Percentiles rank a stretch among this genome's conserved stretches.
These are phyloP conservation scores for Neopestalotiopsis sp. DNA, from an alignment of 2,329 filamentous ascomycete genomes.

Conservation along the genomic window DNA sequence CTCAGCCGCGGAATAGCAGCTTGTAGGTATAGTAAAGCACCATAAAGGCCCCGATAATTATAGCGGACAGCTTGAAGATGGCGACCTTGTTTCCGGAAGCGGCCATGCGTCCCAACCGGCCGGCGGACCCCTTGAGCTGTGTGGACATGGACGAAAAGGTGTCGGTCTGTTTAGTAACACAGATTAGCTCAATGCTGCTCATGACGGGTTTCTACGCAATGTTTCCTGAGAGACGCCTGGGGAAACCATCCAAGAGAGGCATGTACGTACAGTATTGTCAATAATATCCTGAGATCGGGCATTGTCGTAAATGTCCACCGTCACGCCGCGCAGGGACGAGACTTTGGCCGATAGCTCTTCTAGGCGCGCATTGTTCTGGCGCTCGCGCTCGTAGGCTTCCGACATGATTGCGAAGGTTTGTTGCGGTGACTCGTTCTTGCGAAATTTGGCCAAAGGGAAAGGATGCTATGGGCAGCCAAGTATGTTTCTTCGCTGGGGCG, in stretches of 20 bases:
- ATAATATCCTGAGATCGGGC: conserved; percentile 87
- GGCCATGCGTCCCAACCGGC: conserved; percentile 87
- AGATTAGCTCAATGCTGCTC: neutral
- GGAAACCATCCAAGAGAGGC: neutral
- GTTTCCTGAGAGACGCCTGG: too few relatives aligned
- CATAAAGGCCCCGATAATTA: conserved; percentile 75
- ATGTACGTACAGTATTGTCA: conserved; percentile 75
- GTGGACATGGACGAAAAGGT: conserved; percentile 89
- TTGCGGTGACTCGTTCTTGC: conserved; percentile 4
- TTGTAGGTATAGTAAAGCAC: conserved; percentile 76
- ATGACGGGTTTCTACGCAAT: neutral
- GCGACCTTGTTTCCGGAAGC: conserved; percentile 89
- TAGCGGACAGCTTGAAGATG: conserved; percentile 86
- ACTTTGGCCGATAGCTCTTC: conserved; percentile 92
- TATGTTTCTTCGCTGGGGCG: neutral
- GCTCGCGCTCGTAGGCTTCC: conserved; percentile 79
- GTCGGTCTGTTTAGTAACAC: conserved; percentile 64
- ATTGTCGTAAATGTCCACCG: conserved; percentile 97
- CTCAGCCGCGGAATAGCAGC: conserved; percentile 60
- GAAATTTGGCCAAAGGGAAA: too few relatives aligned
- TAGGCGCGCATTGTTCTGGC: conserved; percentile 94
- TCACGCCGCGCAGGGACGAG: conserved; percentile 88
- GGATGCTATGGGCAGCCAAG: neutral
- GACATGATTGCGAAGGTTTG: conserved; percentile 60
- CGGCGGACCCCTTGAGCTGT: conserved; percentile 82